A percentile compares a stretch with the other conserved stretches of the same genome.
phyloP scores from a whole-genome alignment of 2,329 filamentous ascomycete species.

The Penicillium sp. region DNA sequence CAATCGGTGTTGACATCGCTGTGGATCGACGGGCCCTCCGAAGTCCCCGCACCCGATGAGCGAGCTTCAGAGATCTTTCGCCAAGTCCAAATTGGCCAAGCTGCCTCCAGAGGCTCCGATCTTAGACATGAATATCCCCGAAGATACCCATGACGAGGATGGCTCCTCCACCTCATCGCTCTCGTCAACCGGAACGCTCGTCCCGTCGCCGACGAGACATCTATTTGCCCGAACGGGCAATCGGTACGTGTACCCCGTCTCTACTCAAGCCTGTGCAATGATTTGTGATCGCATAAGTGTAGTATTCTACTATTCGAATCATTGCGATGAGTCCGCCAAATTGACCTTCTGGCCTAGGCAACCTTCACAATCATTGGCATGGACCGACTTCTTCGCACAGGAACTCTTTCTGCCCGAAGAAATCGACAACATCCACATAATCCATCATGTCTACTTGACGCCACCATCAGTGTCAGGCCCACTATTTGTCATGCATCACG shows the following conservation, averaged over 20 bases:
- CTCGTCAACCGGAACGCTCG: slow-evolving; percentile 88
- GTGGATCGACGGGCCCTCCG: neutral
- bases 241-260: slow-evolving; percentile 51
- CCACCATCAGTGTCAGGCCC: slow-evolving; percentile 71
- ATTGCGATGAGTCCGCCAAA: neutral
- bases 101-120: slow-evolving; percentile 57
- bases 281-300: neutral
- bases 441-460: slow-evolving; percentile 83
- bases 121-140: slow-evolving; percentile 42
- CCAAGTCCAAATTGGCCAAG: slow-evolving; percentile 67
- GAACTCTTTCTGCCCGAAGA: slow-evolving; percentile 67
- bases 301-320: neutral
- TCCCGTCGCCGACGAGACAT: slow-evolving; percentile 70
- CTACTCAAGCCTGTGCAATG: neutral
- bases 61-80: slow-evolving; percentile 74
- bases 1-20: too few species aligned
- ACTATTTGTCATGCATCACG: slow-evolving; percentile 90
- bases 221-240: slow-evolving; percentile 66
- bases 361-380: slow-evolving; percentile 63
- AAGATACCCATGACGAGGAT: slow-evolving; percentile 49
- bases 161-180: slow-evolving; percentile 78
- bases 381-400: slow-evolving; percentile 87
- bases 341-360: slow-evolving; percentile 5
- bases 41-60: slow-evolving; percentile 58
- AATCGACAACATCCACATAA: slow-evolving; percentile 48